Evolutionary conservation across 2,329 filamentous ascomycete species (phyloP).

Genomic region (Lasiodiplodia hormozganensis): DNA sequence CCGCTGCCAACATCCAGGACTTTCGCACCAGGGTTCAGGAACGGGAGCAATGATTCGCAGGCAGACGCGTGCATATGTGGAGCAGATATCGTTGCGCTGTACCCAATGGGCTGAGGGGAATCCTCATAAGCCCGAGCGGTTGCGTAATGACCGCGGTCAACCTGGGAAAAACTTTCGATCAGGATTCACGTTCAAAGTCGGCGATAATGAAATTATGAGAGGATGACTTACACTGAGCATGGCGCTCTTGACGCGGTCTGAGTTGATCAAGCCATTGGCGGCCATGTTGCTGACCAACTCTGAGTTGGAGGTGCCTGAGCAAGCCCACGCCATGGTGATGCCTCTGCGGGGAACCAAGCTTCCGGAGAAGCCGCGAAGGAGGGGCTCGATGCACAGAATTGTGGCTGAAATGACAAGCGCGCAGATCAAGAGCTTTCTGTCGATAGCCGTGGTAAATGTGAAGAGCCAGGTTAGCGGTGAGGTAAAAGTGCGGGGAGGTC

Average conservation of each 20-base stretch:
- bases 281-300: conserved; percentile 81
- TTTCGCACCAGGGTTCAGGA: conserved; percentile 58
- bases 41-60: conserved; percentile 66
- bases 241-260: conserved; percentile 74
- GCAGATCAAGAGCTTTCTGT: not conserved
- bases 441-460: not conserved
- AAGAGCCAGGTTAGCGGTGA: not conserved
- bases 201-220: not conserved
- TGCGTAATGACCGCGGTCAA: conserved; percentile 87
- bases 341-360: conserved; percentile 10
- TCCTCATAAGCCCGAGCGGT: conserved; percentile 75
- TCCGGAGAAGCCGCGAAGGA: conserved; percentile 14
- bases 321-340: conserved; percentile 84
- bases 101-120: conserved; percentile 72
- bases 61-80: conserved; percentile 76
- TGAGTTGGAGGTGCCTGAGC: conserved; percentile 75
- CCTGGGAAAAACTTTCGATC: conserved; percentile 54
- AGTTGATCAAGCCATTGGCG: conserved; percentile 74
- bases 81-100: conserved; percentile 72
- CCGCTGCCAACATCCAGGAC: conserved; percentile 59
- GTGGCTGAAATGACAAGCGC: not conserved
- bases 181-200: not conserved
- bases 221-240: conserved; percentile 70
- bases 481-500: not conserved
- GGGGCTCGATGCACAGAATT: conserved; percentile 8